Base-by-base conservation (phyloP, 2,329 filamentous ascomycete genomes). In the Chrysoporthe puriensis region DNA sequence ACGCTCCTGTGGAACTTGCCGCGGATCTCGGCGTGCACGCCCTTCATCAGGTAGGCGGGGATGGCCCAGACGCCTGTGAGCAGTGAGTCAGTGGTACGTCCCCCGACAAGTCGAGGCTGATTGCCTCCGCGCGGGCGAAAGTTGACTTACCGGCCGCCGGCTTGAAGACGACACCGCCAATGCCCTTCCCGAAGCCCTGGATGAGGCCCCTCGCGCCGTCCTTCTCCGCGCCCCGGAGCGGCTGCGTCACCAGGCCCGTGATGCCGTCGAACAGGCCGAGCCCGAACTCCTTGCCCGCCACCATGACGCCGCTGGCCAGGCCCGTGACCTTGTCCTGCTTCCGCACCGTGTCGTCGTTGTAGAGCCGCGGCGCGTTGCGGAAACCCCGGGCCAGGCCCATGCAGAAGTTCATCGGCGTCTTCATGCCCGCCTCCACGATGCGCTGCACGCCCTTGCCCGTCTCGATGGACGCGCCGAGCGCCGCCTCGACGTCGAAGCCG, bases 321-420 rank as follows among this genome's bases (percentile, higher is more conserved):
- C 90, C 91, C 0, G 91, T 94, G 4, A 97, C 91, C 72, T 92
- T 93, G 67, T 93, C 91, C 0, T 86, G 82, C n/a, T 91, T 90
- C 9, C 92, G 86, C 0, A 97, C 89, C 1, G 90, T 94, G 1
- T 92, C 88, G 73, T 97, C 94, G 54, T 94, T 91, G 75, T 97
- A 97, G 0, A 97, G 81, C 72, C 88, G 90, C 0, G 94, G 94
- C 6, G 92, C 90, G 73, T 97, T 97, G 75, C 95, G 91, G 76
- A 97, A 96, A 0, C 94, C 94, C 77, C 91, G 91, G 0, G 94
- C 91, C 48, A 97, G 79, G 0, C 91, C 91, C 54, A 97, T 80
- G 52, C 92, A 92, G 71, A 97, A 91, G 76, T 97, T 93, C 84
- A 96, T 90, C 0, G 94, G 94, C 1, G 90, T 90, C 73, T 91